Base-by-base conservation (phyloP, 495 filamentous ascomycete species). In the Xanthoparmelia taractica region DNA sequence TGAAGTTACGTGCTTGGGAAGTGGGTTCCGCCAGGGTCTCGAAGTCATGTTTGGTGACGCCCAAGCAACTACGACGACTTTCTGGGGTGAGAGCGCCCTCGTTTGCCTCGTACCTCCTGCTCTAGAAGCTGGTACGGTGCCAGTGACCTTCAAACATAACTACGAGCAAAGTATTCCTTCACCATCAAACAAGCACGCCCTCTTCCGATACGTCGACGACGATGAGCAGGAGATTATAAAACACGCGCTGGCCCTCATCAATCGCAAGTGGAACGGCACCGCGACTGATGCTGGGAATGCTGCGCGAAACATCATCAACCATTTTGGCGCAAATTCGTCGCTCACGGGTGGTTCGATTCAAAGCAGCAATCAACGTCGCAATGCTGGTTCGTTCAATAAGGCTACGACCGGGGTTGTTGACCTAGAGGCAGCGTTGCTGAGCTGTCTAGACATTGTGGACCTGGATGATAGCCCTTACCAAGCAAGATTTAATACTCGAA, bases 21-120 rank as follows among this genome's bases (percentile, higher is more conserved):
- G 83, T 67, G 85, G 85, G 27, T 96, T 96, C 67, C 84, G 82
- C 41, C 83, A 86, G 54, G 90, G 89, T 8, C 82, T 93, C 69
- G 88, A 90, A 60, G 90, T 96, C 63, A 86, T 92, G 68, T 97
- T 97, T 73, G 92, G 92, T 23, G 85, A 90, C 52, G 80, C 79
- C 6, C 78, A 84, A 40, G 92, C 93, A 13, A 87, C 85, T 1
- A 89, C 87, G 13, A 93, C 89, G 15, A 90, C 88, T 1, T 95
- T 80, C 68, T 96, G 90, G 86, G 89, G 89, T 29, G 83, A 88
- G 58, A 86, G 83, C 50, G 88, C 87, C 25, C 77, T 96, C n/a
- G 89, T 95, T 47, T 96, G 90, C 70, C 75, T 92, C 40, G 78
- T 92, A 0, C 93, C 93, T 29, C 90, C 92, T 4, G 85, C 86